phyloP scores from a whole-genome alignment of 371 early-diverging fungal genomes.

The Rhizopus delemar region DNA sequence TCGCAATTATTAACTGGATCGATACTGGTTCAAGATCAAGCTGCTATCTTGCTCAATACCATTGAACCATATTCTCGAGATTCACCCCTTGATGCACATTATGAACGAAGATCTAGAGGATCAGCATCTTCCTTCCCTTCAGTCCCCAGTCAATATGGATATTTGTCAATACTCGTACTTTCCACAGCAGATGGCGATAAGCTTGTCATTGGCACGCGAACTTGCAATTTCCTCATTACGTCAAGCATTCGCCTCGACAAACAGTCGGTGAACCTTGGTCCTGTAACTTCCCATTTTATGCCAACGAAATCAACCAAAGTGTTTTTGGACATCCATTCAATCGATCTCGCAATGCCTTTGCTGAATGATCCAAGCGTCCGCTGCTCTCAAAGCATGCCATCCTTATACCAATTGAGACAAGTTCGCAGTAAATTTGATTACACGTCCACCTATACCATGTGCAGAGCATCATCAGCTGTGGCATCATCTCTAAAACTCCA shows the following conservation, averaged over 20 bases:
- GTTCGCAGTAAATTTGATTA: constrained; percentile 7
- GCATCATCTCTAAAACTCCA: constrained; percentile 1
- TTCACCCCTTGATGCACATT: constrained; percentile 12
- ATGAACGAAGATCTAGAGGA: constrained; percentile 1
- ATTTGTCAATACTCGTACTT: constrained; percentile 5
- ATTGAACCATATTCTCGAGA: constrained; percentile 12
- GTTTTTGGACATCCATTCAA: constrained; percentile 7
- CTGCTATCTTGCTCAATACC: constrained; percentile 8
- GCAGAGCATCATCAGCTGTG: constrained; percentile 8
- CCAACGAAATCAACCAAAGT: constrained; percentile 8
- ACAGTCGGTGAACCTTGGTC: constrained; percentile 4
- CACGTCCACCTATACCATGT: constrained; percentile 9
- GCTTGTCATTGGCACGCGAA: constrained; percentile 25
- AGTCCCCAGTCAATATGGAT: constrained; percentile 4
- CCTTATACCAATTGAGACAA: constrained; percentile 5
- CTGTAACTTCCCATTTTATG: constrained; percentile 8
- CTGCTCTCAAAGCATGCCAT: constrained; percentile 5
- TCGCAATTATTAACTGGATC: constrained; percentile 4
- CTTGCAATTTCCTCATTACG: constrained; percentile 19
- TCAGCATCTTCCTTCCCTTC: constrained; percentile 5
- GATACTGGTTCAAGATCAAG: constrained; percentile 7
- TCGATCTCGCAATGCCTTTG: not conserved
- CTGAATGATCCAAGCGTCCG: constrained; percentile 1
- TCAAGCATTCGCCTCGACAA: constrained; percentile 6
- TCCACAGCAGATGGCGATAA: constrained; percentile 9